A percentile compares a stretch with the other conserved stretches of the same genome.
Conservation (phyloP, 1,139 yeast species). For the Saccharomyces hybrid region DNA sequence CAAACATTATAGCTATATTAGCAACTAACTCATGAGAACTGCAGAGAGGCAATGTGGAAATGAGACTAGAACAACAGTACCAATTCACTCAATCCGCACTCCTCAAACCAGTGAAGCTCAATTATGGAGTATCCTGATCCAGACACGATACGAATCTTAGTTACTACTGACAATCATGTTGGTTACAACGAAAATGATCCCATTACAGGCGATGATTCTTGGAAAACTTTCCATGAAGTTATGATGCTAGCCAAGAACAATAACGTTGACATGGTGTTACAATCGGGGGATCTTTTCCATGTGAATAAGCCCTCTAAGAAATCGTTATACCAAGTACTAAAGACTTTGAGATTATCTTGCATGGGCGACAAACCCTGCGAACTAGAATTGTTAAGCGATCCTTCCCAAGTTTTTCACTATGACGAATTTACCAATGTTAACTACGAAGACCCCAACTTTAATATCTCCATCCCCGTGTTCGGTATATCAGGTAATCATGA, state of each 20-base stretch:
- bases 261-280: slow-evolving; percentile 85
- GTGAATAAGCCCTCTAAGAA: slow-evolving; percentile 83
- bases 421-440: slow-evolving; percentile 63
- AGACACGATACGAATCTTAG: slow-evolving; percentile 64
- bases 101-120: neutral
- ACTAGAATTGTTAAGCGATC: slow-evolving; percentile 76
- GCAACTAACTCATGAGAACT: slow-evolving; percentile 8
- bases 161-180: slow-evolving; percentile 95
- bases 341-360: slow-evolving; percentile 62
- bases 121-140: slow-evolving; percentile 29
- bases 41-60: neutral
- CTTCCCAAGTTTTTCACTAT: slow-evolving; percentile 43
- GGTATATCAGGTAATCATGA: slow-evolving; percentile 96
- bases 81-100: neutral
- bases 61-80: neutral
- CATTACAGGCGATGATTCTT: slow-evolving; percentile 82
- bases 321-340: slow-evolving; percentile 77
- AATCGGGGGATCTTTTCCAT: slow-evolving; percentile 92
- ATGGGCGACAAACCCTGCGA: slow-evolving; percentile 88
- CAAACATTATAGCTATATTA: neutral
- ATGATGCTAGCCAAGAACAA: slow-evolving; percentile 60
- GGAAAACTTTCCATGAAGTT: slow-evolving; percentile 81
- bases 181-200: slow-evolving; percentile 90
- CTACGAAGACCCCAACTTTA: slow-evolving; percentile 84
- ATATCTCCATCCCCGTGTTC: slow-evolving; percentile 86